Evolutionary conservation across 2,329 filamentous ascomycete genomes (phyloP).

Genomic region (Paracorniculantispora psalliotae): DNA sequence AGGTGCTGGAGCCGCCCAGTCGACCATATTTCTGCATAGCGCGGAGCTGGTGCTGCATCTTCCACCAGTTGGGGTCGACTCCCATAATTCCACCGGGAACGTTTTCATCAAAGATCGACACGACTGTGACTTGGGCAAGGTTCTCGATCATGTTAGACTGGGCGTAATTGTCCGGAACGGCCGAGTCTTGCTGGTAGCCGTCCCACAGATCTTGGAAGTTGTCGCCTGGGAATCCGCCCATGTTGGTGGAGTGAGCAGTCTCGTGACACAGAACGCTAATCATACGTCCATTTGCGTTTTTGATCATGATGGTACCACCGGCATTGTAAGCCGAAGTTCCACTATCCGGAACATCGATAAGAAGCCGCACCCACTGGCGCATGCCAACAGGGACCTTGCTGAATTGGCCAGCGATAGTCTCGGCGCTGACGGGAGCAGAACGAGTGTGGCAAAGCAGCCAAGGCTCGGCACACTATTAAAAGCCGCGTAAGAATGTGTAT

Average conservation of each 20-base stretch:
- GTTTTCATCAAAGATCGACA: slow-evolving; percentile 1
- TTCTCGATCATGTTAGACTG: slow-evolving; percentile 8
- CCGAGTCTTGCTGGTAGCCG: slow-evolving; percentile 1
- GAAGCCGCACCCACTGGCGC: slow-evolving; percentile 6
- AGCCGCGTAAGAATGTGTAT: background rate
- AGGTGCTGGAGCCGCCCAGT: background rate
- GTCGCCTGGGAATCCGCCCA: slow-evolving; percentile 3
- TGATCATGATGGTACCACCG: background rate
- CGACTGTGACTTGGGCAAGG: slow-evolving; percentile 3
- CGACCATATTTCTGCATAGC: slow-evolving; percentile 6
- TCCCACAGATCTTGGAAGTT: slow-evolving; percentile 2
- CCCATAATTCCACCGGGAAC: background rate
- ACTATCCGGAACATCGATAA: slow-evolving; percentile 1
- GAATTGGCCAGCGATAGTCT: slow-evolving; percentile 6
- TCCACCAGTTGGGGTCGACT: background rate
- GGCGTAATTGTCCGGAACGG: slow-evolving; percentile 9
- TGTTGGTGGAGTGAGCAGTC: slow-evolving; percentile 4
- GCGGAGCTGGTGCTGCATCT: slow-evolving; percentile 6
- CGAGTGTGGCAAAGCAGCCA: slow-evolving; percentile 4
- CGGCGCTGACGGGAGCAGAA: background rate
- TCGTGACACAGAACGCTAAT: slow-evolving; percentile 7
- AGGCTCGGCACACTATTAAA: background rate
- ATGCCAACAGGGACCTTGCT: slow-evolving; percentile 8
- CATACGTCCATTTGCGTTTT: background rate
- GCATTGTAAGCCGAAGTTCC: slow-evolving; percentile 2